Evolutionary conservation across 2,329 filamentous ascomycete genomes (phyloP), one percentile per base, ranked within the genome.

Genomic region (Teratosphaeriaceae sp.): DNA sequence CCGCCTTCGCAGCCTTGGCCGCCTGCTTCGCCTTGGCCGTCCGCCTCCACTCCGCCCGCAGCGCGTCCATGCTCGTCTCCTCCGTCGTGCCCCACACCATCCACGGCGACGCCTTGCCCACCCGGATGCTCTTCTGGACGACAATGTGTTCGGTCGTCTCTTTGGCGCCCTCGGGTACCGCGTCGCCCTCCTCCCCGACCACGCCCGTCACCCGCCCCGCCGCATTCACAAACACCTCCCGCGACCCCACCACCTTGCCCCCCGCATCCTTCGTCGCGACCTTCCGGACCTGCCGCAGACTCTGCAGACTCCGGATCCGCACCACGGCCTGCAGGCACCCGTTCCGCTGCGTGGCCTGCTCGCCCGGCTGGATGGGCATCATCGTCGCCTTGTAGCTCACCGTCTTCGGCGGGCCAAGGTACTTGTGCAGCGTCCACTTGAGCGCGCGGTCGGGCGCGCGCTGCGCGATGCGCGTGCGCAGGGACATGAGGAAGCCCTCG

Each of bases 101-200:
- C 73, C 73, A 76, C 13, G 62, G 56, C 11, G 61, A 60, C 30
- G 68, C 59, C 46, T 65, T 59, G 7, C 68, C 65, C 22, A 60
- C 60, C 54, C 66, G 61, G 26, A 65, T 55, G 24, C 68, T 49
- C 55, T 68, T 66, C 59, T 76, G 73, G 19, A 76, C 52, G 12
- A 76, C 72, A 22, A 76, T 52, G 47, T 76, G 74, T 54, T 76
- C 73, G 2, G 60, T 64, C 47, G 65, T 65, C 48, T 67, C 65
- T 56, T 67, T 67, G 40, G 62, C 48, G 37, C 42, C 54, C 55
- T 66, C 67, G 13, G 53, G 50, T n/a, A 57, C 21, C 9, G 5
- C 48, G 19, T 48, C 51, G 23, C 44, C 37, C 59, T 67, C 24
- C 53, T 63, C 52, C 65, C 65, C 50, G 59, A 31, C 13, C 11